These are phyloP conservation scores for Epichloe uncinata DNA, from an alignment of 2,329 filamentous ascomycete species.

Conservation along the genomic window DNA sequence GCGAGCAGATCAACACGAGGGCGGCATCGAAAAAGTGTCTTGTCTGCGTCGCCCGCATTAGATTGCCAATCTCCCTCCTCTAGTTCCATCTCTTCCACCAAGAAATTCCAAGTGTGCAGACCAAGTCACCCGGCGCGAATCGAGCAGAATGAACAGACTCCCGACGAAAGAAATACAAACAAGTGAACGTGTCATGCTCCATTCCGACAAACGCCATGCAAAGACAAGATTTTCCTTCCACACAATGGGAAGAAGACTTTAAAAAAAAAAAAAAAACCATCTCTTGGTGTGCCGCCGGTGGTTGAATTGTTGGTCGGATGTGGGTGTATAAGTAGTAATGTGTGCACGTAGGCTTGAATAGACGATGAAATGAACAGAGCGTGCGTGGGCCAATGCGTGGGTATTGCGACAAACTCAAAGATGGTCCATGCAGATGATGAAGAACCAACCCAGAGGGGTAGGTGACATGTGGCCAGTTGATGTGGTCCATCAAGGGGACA, in stretches of 20 bases:
- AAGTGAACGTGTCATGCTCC: slow-evolving; percentile 11
- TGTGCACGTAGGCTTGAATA: slow-evolving; percentile 6
- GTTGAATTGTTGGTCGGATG: slow-evolving; percentile 3
- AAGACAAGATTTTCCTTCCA: slow-evolving; percentile 14
- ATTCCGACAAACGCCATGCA: slow-evolving; percentile 20
- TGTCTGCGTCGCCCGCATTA: not conserved
- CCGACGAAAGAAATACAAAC: slow-evolving; percentile 10
- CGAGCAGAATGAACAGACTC: slow-evolving; percentile 8
- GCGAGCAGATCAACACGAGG: not conserved
- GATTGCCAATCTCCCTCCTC: not conserved
- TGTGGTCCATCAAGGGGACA: not conserved
- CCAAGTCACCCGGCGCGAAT: slow-evolving; percentile 1
- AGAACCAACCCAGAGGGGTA: slow-evolving; percentile 12
- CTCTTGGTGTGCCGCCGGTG: slow-evolving; percentile 5
- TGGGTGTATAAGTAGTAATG: slow-evolving; percentile 5
- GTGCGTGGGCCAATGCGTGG: not conserved
- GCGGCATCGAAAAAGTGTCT: not conserved
- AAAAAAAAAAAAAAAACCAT: slow-evolving; percentile 7
- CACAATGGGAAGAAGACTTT: slow-evolving; percentile 6
- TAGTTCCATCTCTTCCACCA: not conserved
- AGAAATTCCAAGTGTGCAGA: slow-evolving; percentile 11
- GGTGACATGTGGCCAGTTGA: too few relatives aligned
- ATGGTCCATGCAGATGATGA: slow-evolving; percentile 38
- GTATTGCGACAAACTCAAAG: slow-evolving; percentile 23
- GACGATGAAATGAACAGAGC: slow-evolving; percentile 4